Conservation (phyloP, 495 filamentous ascomycete species). For the Talaromyces adpressus region DNA sequence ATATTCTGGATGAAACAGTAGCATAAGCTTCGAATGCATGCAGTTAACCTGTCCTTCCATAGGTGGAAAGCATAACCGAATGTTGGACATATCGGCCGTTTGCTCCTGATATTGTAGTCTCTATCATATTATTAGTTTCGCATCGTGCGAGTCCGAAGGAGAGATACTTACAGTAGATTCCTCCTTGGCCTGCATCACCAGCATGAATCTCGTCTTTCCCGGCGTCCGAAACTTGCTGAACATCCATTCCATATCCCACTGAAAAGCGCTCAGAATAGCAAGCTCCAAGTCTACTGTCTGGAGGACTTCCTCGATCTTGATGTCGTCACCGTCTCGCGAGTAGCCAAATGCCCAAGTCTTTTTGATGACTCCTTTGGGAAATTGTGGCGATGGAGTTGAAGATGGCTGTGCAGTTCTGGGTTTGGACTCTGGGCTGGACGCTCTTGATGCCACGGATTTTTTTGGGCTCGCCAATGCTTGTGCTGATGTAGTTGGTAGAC, state of each 20-base stretch:
- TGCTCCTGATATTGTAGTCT: conserved; percentile 36
- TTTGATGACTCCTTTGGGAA: conserved; percentile 67
- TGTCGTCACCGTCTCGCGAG: conserved; percentile 55
- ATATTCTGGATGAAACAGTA: conserved; percentile 63
- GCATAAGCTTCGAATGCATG: conserved; percentile 89
- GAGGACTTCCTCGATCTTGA: conserved; percentile 86
- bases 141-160: too few species aligned
- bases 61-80: conserved; percentile 73
- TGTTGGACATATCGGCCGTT: conserved; percentile 42
- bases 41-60: conserved; percentile 56
- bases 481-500: not conserved
- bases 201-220: conserved; percentile 47
- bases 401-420: conserved; percentile 11
- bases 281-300: conserved; percentile 61
- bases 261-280: conserved; percentile 79
- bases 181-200: conserved; percentile 64
- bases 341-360: conserved; percentile 66
- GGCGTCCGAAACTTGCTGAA: conserved; percentile 49
- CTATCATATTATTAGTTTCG: conserved; percentile 9
- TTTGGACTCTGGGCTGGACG: not conserved
- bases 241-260: conserved; percentile 77
- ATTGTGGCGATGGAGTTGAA: conserved; percentile 40
- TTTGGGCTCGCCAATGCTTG: not conserved
- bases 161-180: conserved; percentile 41
- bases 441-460: not conserved